Conservation (phyloP, 331 rosid species). For the Dryas integrifolia region DNA sequence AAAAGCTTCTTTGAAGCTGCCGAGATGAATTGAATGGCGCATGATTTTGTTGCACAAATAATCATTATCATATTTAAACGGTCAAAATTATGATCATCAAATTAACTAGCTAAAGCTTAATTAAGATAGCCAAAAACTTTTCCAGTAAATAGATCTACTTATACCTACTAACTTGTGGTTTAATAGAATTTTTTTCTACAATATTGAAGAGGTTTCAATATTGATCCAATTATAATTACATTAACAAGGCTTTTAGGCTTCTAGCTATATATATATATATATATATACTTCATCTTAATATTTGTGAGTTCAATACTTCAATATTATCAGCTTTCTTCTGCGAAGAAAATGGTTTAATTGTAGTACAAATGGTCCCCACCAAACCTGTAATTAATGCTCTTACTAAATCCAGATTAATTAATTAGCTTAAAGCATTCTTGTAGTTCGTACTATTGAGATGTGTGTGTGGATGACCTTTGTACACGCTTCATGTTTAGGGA, state of each 20-base stretch:
- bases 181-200: no score
- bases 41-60: no score
- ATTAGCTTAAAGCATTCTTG: slow-evolving; percentile 21
- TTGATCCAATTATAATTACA: neutral
- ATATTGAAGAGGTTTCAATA: neutral
- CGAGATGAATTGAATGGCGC: no score
- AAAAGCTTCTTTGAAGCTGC: no score
- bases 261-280: no score
- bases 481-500: slow-evolving; percentile 42
- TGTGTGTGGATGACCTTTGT: slow-evolving; percentile 51
- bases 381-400: slow-evolving; percentile 3
- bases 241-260: neutral
- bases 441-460: slow-evolving; percentile 28
- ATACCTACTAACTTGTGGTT: no score
- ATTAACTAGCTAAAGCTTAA: neutral
- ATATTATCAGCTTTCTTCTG: no score
- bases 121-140: no score
- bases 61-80: neutral
- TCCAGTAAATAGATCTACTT: no score
- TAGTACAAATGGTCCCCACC: slow-evolving; percentile 17
- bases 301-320: no score
- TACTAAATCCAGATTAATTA: neutral
- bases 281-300: no score
- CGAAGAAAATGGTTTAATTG: no score
- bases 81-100: neutral